phyloP scores from a whole-genome alignment of 768 basidiomycete genomes.

The Tephrocybe sp. region DNA sequence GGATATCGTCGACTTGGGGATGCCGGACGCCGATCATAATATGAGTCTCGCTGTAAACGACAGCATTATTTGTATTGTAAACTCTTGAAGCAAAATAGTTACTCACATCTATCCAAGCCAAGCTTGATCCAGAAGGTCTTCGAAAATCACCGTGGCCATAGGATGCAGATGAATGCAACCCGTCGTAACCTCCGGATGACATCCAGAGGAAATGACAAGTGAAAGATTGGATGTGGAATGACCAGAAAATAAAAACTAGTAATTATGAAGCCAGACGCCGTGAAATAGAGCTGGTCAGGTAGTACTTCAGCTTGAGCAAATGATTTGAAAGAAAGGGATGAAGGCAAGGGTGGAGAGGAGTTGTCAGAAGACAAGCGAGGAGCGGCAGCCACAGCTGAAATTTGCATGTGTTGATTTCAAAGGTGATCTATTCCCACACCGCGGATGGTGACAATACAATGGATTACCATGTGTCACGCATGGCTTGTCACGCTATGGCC shows the following conservation, averaged over 20 bases:
- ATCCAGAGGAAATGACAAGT: slow-evolving; percentile 23
- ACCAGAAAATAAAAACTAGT: not conserved
- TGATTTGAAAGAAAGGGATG: not conserved
- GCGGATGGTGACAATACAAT: no score
- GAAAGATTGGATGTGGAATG: slow-evolving; percentile 1
- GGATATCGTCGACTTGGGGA: slow-evolving; percentile 44
- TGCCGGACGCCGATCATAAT: slow-evolving; percentile 40
- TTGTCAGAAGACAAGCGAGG: slow-evolving; percentile 2
- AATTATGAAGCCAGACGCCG: not conserved
- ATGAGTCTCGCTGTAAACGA: slow-evolving; percentile 33
- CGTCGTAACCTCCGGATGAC: slow-evolving; percentile 42
- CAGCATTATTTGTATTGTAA: slow-evolving; percentile 14
- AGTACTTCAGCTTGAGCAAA: not conserved
- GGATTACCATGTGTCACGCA: slow-evolving; percentile 12
- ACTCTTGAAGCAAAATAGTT: slow-evolving; percentile 7
- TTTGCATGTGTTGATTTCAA: slow-evolving; percentile 28
- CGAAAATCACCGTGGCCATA: slow-evolving; percentile 31
- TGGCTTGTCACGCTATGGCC: slow-evolving; percentile 8
- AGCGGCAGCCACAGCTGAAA: slow-evolving; percentile 28
- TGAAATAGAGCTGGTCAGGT: not conserved
- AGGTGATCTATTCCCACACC: no score
- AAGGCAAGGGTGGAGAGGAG: not conserved
- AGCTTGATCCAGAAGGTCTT: slow-evolving; percentile 27
- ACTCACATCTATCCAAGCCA: slow-evolving; percentile 40
- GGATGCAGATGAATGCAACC: slow-evolving; percentile 28